Base-by-base conservation (phyloP, 2,329 filamentous ascomycete species). In the Leptographium wingfieldii region DNA sequence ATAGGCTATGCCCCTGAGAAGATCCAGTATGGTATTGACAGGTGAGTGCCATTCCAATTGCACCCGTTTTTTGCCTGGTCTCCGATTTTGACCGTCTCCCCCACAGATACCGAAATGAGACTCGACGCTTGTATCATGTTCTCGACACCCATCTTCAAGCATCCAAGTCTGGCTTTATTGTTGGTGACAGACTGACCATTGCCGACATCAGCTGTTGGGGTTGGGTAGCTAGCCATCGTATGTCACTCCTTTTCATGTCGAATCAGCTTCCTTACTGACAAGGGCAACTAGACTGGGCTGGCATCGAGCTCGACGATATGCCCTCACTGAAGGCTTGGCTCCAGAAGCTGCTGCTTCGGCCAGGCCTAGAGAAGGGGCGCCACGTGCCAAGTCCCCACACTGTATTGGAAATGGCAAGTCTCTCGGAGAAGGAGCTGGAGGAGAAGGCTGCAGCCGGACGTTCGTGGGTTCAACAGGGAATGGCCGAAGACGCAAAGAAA, bases 141-240 rank as follows among this genome's bases (percentile, higher is more conserved):
- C 75, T 95, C 61, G 85, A 95, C 68, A 82, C 80, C 55, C 84
- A 91, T 59, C 81, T 96, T 52, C 71, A 74, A 63, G 77, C 78
- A 67, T 79, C 78, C 5, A 69, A 71, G 3, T 80, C 77, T 0
- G 81, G 80, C 14, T 86, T 78, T 69, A 72, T 86, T 14, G 84
- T 86, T 53, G 88, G 87, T 43, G 82, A 88, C 69, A 82, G 82
- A 63, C 76, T 80, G 63, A 90, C 87, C 52, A 83, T 88, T 65
- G 90, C 89, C 1, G 91, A 96, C 70, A 88, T 96, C 62, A 78
- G 88, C 51, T 82, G 83, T 70, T 91, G 86, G 81, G 88, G 88
- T 31, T 95, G 90, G 90, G 79, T 92, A 5, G 77, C 83, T 5
- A 58, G 70, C 16, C 71, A 75, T 43, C 71, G 79, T 82, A 69